A percentile compares a stretch with the other conserved stretches of the same genome.
Conservation (phyloP, 2,329 filamentous ascomycete species). For the Myriosclerotinia duriaeana region DNA sequence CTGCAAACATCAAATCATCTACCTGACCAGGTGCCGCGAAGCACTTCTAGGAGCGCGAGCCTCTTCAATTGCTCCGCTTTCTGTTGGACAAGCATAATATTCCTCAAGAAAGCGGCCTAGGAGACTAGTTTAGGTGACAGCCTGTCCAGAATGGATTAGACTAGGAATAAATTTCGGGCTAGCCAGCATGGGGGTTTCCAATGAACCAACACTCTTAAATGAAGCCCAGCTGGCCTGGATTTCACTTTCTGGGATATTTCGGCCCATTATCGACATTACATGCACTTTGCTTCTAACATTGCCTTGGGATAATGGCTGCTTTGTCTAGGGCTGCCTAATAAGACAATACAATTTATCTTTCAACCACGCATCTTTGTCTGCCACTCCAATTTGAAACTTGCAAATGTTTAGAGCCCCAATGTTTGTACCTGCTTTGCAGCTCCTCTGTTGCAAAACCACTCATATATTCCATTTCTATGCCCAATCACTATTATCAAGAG, state of each 20-base stretch:
- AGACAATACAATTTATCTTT: not conserved
- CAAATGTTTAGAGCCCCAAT: not conserved
- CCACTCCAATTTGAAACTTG: not conserved
- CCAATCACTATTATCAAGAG: not conserved
- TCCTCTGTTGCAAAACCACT: not conserved
- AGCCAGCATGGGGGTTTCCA: not conserved
- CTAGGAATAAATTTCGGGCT: not conserved
- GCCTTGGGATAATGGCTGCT: not conserved
- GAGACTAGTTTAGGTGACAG: conserved; percentile 3
- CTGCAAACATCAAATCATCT: conserved; percentile 15
- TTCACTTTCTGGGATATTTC: not conserved
- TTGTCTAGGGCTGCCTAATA: not conserved
- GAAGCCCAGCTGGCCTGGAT: not conserved
- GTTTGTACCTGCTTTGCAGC: not conserved
- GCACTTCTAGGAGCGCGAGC: not conserved
- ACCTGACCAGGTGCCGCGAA: conserved; percentile 8
- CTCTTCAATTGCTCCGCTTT: not conserved
- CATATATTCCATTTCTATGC: not conserved
- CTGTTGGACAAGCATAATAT: not conserved
- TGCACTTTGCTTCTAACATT: not conserved
- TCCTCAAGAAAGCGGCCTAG: not conserved
- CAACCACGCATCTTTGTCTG: not conserved
- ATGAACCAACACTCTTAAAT: not conserved
- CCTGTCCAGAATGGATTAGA: conserved; percentile 4
- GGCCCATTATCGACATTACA: not conserved